Conservation (phyloP, 495 filamentous ascomycete species). For the Podospora pseudopauciseta region DNA sequence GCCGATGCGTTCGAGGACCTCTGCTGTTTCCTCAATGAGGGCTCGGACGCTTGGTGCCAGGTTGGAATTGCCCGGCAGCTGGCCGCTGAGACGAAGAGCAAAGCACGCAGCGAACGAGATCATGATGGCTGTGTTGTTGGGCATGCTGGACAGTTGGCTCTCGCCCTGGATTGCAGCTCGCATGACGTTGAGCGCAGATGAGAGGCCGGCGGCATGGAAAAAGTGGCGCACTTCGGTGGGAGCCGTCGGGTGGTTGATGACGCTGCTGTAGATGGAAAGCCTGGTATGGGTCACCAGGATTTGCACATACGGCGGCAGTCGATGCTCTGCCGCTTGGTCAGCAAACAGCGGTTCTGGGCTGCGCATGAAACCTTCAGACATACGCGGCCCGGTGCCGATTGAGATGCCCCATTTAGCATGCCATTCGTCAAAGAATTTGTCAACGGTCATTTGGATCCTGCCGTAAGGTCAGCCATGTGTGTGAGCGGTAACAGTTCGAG, state of each 20-base stretch:
- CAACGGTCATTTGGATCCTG: slow-evolving; percentile 58
- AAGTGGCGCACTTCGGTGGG: slow-evolving; percentile 66
- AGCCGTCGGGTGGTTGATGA: slow-evolving; percentile 71
- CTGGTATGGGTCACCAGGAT: slow-evolving; percentile 70
- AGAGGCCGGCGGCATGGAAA: slow-evolving; percentile 65
- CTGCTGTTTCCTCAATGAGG: slow-evolving; percentile 65
- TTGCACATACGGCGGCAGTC: slow-evolving; percentile 68
- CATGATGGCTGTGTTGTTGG: slow-evolving; percentile 75
- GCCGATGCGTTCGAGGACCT: slow-evolving; percentile 65
- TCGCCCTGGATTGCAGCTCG: slow-evolving; percentile 70
- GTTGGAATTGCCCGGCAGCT: slow-evolving; percentile 54
- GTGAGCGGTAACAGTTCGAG: neutral
- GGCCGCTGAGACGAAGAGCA: slow-evolving; percentile 59
- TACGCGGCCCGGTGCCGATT: slow-evolving; percentile 56
- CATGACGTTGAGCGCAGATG: slow-evolving; percentile 68
- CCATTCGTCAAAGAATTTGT: slow-evolving; percentile 61
- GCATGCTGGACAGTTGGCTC: slow-evolving; percentile 65
- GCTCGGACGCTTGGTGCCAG: slow-evolving; percentile 64
- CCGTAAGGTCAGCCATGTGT: neutral
- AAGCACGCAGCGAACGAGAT: slow-evolving; percentile 72
- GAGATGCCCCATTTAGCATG: slow-evolving; percentile 57
- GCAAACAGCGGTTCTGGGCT: neutral
- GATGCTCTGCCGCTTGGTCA: slow-evolving; percentile 42
- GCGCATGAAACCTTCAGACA: slow-evolving; percentile 13
- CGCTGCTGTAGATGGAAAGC: slow-evolving; percentile 66